A percentile compares a stretch with the other conserved stretches of the same genome.
These are phyloP conservation scores for Tausonia pullulans DNA, from an alignment of 1,284 basidiomycete species.

Conservation along the genomic window DNA sequence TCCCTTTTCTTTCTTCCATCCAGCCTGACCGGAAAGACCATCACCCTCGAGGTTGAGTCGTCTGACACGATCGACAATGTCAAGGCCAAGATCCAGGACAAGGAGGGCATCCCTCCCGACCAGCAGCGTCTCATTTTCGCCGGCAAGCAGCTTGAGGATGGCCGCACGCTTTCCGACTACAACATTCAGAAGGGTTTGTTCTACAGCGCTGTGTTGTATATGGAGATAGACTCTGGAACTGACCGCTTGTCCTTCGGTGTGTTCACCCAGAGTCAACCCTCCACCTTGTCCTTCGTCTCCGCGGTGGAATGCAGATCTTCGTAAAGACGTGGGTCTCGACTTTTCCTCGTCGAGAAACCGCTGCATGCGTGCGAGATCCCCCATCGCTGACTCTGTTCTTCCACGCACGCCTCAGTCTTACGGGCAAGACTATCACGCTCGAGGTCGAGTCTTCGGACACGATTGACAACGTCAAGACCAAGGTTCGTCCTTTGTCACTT, in stretches of 20 bases:
- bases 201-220: too few relatives aligned
- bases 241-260: neutral
- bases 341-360: too few relatives aligned
- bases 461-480: slow-evolving; percentile 95
- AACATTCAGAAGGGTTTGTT: slow-evolving; percentile 20
- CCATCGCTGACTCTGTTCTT: too few relatives aligned
- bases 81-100: slow-evolving; percentile 65
- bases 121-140: slow-evolving; percentile 77
- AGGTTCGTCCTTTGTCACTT: slow-evolving; percentile 27
- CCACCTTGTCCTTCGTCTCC: slow-evolving; percentile 38
- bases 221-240: neutral
- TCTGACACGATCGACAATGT: slow-evolving; percentile 95
- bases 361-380: too few relatives aligned
- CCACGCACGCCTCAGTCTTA: slow-evolving; percentile 41
- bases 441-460: slow-evolving; percentile 83
- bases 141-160: slow-evolving; percentile 54
- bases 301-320: slow-evolving; percentile 36
- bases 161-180: slow-evolving; percentile 38
- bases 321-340: slow-evolving; percentile 24
- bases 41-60: slow-evolving; percentile 82
- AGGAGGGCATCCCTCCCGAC: slow-evolving; percentile 59
- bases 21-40: slow-evolving; percentile 96
- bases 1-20: slow-evolving; percentile 12
- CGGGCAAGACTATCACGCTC: slow-evolving; percentile 95
- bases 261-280: slow-evolving; percentile 25